A percentile compares a stretch with the other conserved stretches of the same genome.
phyloP scores from a whole-genome alignment of 1,139 yeast genomes.

The Hanseniaspora gamundiae region DNA sequence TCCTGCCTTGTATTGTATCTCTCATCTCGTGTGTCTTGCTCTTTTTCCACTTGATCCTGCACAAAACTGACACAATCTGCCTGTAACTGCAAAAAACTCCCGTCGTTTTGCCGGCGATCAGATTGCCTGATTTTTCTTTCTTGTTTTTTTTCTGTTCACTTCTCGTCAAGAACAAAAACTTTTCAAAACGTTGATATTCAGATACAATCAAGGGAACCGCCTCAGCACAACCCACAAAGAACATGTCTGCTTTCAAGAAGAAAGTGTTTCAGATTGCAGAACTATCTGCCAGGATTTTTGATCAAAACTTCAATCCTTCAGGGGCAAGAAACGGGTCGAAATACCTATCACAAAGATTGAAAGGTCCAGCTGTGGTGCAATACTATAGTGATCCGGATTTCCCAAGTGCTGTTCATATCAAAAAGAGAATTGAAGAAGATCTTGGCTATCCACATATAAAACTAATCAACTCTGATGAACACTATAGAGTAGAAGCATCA shows the following conservation, averaged over 20 bases:
- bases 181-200: too few species aligned
- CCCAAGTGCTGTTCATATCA: slow-evolving; percentile 51
- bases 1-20: too few species aligned
- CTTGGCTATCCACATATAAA: slow-evolving; percentile 47
- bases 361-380: slow-evolving; percentile 59
- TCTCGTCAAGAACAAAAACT: too few species aligned
- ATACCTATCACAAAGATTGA: slow-evolving; percentile 57
- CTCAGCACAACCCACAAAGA: too few species aligned
- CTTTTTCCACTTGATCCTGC: too few species aligned
- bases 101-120: too few species aligned
- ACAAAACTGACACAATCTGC: too few species aligned
- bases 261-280: slow-evolving; percentile 45
- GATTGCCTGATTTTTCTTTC: too few species aligned
- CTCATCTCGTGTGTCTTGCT: too few species aligned
- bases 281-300: slow-evolving; percentile 49
- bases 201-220: too few species aligned
- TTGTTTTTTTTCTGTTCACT: too few species aligned
- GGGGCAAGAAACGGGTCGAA: slow-evolving; percentile 65
- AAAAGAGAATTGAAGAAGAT: slow-evolving; percentile 62
- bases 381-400: slow-evolving; percentile 71
- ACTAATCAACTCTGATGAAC: slow-evolving; percentile 19
- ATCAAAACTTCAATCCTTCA: slow-evolving; percentile 57
- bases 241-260: slow-evolving; percentile 25
- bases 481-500: slow-evolving; percentile 5
- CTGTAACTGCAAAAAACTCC: too few species aligned